Evolutionary conservation across 108 stramenopile species (phyloP).

Genomic region (Fragilaria crotonensis): DNA sequence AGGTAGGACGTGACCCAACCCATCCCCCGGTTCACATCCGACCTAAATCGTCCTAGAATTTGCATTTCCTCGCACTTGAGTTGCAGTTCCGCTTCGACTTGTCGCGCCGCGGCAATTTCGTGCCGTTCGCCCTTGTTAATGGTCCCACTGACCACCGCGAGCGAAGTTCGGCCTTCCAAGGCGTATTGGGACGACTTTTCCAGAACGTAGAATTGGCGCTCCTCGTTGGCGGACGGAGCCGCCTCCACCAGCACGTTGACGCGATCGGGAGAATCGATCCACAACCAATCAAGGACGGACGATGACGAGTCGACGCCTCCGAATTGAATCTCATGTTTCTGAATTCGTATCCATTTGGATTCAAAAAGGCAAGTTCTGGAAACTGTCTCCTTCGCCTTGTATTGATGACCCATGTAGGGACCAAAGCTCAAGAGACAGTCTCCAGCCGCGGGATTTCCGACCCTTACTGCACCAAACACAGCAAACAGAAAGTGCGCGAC

Average conservation of each 20-base stretch:
- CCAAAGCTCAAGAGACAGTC: conserved; percentile 1
- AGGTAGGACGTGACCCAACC: conserved; percentile 66
- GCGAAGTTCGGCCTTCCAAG: conserved; percentile 11
- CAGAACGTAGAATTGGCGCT: conserved; percentile 20
- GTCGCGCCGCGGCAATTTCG: conserved; percentile 15
- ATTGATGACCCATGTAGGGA: background rate
- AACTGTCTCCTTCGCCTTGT: background rate
- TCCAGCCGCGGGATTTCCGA: background rate
- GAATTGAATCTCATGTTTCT: background rate
- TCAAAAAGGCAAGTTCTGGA: conserved; percentile 22
- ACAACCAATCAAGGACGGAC: conserved; percentile 36
- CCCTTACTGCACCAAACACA: background rate
- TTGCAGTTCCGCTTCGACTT: conserved; percentile 23
- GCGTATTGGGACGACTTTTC: conserved; percentile 35
- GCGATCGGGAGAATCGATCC: conserved; percentile 44
- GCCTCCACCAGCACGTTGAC: conserved; percentile 40
- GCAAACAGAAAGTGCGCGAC: background rate
- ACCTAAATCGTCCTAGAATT: conserved; percentile 52
- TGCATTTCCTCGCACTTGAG: conserved; percentile 37
- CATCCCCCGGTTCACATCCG: conserved; percentile 74
- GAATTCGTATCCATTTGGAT: conserved; percentile 7
- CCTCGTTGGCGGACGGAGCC: background rate
- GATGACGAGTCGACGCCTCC: conserved; percentile 9
- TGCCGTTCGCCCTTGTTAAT: conserved; percentile 25
- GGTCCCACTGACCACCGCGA: conserved; percentile 37